phyloP scores from a whole-genome alignment of 345 rosid species.

The Salix arbutifolia region DNA sequence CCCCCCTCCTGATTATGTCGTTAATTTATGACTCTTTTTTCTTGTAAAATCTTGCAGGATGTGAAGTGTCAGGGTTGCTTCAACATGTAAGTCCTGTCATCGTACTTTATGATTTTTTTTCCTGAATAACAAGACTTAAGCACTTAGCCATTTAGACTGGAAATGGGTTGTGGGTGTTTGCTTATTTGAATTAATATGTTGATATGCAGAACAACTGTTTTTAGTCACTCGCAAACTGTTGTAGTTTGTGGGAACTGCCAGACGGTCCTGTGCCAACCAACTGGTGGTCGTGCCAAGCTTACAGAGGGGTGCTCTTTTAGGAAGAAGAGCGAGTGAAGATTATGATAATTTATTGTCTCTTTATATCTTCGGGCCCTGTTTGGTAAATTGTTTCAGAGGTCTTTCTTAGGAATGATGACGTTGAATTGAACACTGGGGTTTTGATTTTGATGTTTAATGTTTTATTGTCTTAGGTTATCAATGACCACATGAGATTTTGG shows the following conservation, averaged over 20 bases:
- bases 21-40: not conserved
- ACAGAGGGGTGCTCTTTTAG: slow-evolving; percentile 15
- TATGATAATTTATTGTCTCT: not conserved
- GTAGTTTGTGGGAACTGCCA: slow-evolving; percentile 18
- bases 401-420: not conserved
- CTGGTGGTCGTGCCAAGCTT: slow-evolving; percentile 20
- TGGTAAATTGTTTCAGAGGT: not conserved
- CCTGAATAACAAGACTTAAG: not conserved
- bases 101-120: not conserved
- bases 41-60: slow-evolving; percentile 7
- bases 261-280: slow-evolving; percentile 14
- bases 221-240: slow-evolving; percentile 13
- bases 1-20: too few species aligned
- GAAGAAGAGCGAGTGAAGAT: slow-evolving; percentile 9
- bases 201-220: slow-evolving; percentile 11
- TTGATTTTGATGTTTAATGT: not conserved
- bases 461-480: not conserved
- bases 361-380: not conserved
- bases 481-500: not conserved
- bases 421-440: not conserved
- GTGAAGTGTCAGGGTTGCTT: slow-evolving; percentile 21
- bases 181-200: not conserved
- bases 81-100: slow-evolving; percentile 11
- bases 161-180: not conserved
- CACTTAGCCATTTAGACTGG: not conserved